Percentiles rank a stretch among this genome's conserved stretches.
Conservation (phyloP, 768 basidiomycete genomes). For the Boletus bicolor region DNA sequence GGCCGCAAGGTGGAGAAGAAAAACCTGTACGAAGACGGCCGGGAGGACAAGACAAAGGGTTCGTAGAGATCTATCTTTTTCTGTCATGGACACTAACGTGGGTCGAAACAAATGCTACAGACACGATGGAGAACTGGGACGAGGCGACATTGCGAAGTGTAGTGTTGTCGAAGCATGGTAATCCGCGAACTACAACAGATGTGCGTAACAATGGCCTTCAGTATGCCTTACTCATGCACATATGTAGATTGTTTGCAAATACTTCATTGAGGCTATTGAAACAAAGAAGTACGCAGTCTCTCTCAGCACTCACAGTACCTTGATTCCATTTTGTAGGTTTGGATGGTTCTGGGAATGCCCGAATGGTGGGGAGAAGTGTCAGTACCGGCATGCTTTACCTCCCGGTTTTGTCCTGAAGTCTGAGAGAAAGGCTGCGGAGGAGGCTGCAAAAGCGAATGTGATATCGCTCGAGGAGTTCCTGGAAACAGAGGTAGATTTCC, state of each 20-base stretch:
- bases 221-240: conserved; percentile 6
- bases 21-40: conserved; percentile 85
- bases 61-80: conserved; percentile 19
- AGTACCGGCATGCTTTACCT: conserved; percentile 93
- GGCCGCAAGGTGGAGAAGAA: conserved; percentile 93
- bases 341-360: conserved; percentile 98
- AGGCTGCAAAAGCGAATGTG: conserved; percentile 81
- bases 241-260: conserved; percentile 91
- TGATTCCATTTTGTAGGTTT: conserved; percentile 43
- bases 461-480: conserved; percentile 97
- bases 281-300: conserved; percentile 57
- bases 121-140: conserved; percentile 98
- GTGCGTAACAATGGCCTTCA: conserved; percentile 40
- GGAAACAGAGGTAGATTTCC: conserved; percentile 82
- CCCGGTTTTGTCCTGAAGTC: conserved; percentile 95
- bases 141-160: conserved; percentile 90
- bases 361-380: conserved; percentile 76
- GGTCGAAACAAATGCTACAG: conserved; percentile 37
- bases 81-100: not conserved
- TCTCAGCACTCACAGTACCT: not conserved
- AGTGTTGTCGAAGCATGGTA: conserved; percentile 82
- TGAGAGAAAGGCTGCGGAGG: conserved; percentile 87
- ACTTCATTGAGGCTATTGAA: conserved; percentile 96
- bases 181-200: conserved; percentile 89
- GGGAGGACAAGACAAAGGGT: conserved; percentile 81